Evolutionary conservation across 768 basidiomycete genomes (phyloP).

Genomic region (Mycena haematopus): DNA sequence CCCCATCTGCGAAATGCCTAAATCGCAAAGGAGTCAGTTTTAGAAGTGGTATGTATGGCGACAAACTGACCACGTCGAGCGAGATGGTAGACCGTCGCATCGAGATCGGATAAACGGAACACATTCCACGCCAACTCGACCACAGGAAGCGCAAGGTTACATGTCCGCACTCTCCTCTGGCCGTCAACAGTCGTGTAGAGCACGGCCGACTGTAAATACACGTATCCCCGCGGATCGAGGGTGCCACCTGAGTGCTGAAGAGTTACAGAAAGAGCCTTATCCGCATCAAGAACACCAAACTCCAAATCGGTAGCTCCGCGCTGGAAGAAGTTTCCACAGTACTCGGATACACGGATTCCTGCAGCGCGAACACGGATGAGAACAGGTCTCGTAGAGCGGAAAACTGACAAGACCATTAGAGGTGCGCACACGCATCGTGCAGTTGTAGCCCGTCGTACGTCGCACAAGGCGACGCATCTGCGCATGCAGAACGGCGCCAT

Average conservation of each 20-base stretch:
- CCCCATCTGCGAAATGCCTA: constrained; percentile 76
- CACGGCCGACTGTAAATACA: constrained; percentile 85
- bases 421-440: constrained; percentile 80
- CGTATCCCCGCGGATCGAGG: constrained; percentile 74
- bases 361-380: constrained; percentile 8
- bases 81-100: constrained; percentile 76
- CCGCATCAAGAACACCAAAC: constrained; percentile 80
- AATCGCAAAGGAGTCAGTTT: background rate
- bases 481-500: constrained; percentile 69
- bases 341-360: constrained; percentile 71
- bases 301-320: constrained; percentile 75
- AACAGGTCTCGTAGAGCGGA: constrained; percentile 5
- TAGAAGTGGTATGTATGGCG: background rate
- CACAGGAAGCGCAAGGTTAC: constrained; percentile 86
- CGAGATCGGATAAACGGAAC: constrained; percentile 91
- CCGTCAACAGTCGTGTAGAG: constrained; percentile 84
- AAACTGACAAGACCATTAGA: constrained; percentile 68
- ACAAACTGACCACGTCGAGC: constrained; percentile 73
- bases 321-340: constrained; percentile 78
- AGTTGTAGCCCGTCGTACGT: constrained; percentile 80
- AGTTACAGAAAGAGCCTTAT: constrained; percentile 78
- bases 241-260: constrained; percentile 70
- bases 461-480: constrained; percentile 74
- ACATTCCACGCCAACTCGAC: constrained; percentile 88
- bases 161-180: constrained; percentile 80